Evolutionary conservation across 2,329 filamentous ascomycete species (phyloP).

Genomic region (Ophiosphaerella herpotricha): DNA sequence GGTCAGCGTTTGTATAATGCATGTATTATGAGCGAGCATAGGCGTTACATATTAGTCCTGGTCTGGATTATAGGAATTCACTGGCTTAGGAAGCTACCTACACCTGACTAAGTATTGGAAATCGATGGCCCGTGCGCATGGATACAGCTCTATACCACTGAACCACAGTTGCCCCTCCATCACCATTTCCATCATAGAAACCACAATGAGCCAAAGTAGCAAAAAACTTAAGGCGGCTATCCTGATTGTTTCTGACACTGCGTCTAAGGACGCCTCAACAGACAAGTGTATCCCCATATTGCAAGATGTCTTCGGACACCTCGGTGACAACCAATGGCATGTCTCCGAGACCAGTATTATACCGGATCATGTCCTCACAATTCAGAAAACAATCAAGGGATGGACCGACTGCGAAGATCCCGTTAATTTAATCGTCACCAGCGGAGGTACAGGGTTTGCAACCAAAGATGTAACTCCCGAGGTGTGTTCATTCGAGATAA

Average conservation of each 20-base stretch:
- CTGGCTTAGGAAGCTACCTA: background rate
- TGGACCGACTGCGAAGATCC: conserved; percentile 71
- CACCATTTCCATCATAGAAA: conserved; percentile 6
- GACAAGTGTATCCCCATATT: conserved; percentile 74
- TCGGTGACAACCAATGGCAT: conserved; percentile 73
- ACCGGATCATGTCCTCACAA: conserved; percentile 72
- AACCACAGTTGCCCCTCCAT: conserved; percentile 22
- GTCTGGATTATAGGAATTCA: conserved; percentile 6
- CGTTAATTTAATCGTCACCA: conserved; percentile 81
- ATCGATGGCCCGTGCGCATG: conserved; percentile 25
- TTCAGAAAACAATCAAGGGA: conserved; percentile 71
- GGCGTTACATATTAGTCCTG: conserved; percentile 31
- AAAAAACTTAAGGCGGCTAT: conserved; percentile 71
- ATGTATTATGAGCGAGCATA: conserved; percentile 42
- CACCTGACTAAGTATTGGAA: conserved; percentile 4
- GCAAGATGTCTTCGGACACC: conserved; percentile 67
- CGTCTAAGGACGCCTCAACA: conserved; percentile 74
- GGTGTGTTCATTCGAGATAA: conserved; percentile 52
- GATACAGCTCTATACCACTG: conserved; percentile 4
- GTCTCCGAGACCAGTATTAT: conserved; percentile 75
- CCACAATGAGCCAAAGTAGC: conserved; percentile 40
- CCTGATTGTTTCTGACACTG: conserved; percentile 89
- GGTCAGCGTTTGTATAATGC: conserved; percentile 42
- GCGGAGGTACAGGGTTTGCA: conserved; percentile 92
- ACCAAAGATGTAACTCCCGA: conserved; percentile 85